Evolutionary conservation across 306 rosid genomes (phyloP), one percentile per base, ranked within the genome.

Genomic region (Vigna radiata): DNA sequence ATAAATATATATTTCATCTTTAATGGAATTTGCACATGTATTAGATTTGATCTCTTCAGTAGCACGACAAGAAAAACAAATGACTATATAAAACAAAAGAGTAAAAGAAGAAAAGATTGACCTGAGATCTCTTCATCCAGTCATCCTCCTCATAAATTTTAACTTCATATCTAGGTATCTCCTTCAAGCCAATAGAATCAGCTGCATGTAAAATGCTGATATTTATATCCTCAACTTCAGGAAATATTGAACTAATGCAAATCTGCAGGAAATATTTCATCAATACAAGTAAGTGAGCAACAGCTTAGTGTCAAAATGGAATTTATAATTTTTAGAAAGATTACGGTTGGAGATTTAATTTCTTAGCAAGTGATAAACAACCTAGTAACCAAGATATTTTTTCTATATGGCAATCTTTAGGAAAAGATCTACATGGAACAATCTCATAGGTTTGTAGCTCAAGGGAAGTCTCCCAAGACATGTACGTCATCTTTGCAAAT

Each of bases 101-200:
- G 59, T 54, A n/a, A 52, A 49, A 43, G 27, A 62, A 63, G 66
- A 63, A 73, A 83, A 77, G 80, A 79, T 55, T 66, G 81, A 90
- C 98, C 96, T 89, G 95, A 54, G 84, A 77, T 85, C 80, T 89
- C 86, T 69, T 85, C 74, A 94, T 66, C 98, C 98, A 94, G 77
- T 90, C 91, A 72, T 89, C 91, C 59, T 90, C 94, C 64, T 89
- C 90, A 37, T 84, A 87, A 77, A 85, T 77, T 75, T 79, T 83
- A 72, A 94, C 86, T 77, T 89, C 90, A 78, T 82, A 94, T 23
- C 63, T 72, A 47, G 96, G 96, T 75, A 80, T 74, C 83, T 91
- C 90, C 79, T 86, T 94, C 85, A 94, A 75, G 67, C 98, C 96
- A 81, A 94, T 77, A 58, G 98, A 94, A 85, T 82, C 90, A 41